Base-by-base conservation (phyloP, 2,329 filamentous ascomycete species). In the Chalara sp. region DNA sequence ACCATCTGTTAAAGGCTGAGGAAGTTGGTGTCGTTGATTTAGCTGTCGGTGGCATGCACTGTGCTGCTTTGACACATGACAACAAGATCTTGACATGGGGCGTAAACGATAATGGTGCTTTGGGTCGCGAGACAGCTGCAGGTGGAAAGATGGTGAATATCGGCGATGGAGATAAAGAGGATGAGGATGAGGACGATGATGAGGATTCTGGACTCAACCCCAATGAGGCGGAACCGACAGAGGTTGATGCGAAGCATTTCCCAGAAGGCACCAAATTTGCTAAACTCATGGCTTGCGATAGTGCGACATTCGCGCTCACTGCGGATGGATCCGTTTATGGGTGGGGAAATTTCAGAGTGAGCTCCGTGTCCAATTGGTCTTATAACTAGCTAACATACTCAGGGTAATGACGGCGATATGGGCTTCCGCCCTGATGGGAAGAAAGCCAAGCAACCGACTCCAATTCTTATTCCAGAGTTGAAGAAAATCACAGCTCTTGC, bases 81-180 rank as follows among this genome's bases (percentile, higher is more conserved):
- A 89, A 90, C 73, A 84, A 83, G 70, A 86, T 95, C 59, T 72
- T 89, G 49, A 90, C 87, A 31, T 95, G 89, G 89, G 89, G 89
- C 49, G 88, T 93, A 59, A 93, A 93, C 65, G 89, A 95, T 63
- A 83, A 90, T 63, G 86, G 86, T 56, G 87, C 89, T 6, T 76
- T 95, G 37, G 89, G 89, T 41, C 78, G 89, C 63, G 79, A 87
- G 63, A 91, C 86, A 3, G 71, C 71, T 10, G 85, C 83, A 76
- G 79, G 84, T 2, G 84, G 84, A 46, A 81, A 81, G 13, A 67
- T 79, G 32, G 75, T 79, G 50, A 77, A 81, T 49, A 74, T 75
- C 11, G 79, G 80, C 21, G 77, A 76, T 6, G 76, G 74, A 6
- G 72, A 74, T 44, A 73, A 75, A 44, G 53, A 53, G 6, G 60